phyloP scores from a whole-genome alignment of 1,139 yeast species.

The Candida glucosophila region DNA sequence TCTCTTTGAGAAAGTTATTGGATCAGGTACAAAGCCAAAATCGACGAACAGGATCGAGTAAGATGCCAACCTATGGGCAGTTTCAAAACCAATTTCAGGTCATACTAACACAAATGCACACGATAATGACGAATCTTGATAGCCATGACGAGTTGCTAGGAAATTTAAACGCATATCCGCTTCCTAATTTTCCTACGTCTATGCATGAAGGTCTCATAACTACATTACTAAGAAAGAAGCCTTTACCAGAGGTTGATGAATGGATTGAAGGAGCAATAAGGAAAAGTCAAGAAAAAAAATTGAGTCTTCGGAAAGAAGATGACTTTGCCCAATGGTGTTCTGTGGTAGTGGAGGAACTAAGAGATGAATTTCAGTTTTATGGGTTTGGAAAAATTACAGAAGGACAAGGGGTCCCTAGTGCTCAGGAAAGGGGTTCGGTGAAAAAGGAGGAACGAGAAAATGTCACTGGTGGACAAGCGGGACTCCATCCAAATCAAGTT shows the following conservation, averaged over 20 bases:
- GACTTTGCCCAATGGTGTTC: constrained; percentile 59
- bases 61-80: constrained; percentile 33
- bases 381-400: constrained; percentile 44
- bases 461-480: constrained; percentile 24
- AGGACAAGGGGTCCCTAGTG: no score
- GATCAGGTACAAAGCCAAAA: constrained; percentile 36
- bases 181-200: constrained; percentile 75
- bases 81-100: constrained; percentile 78
- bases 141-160: constrained; percentile 51
- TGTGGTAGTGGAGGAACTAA: constrained; percentile 39
- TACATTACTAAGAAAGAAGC: constrained; percentile 77
- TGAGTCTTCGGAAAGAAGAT: constrained; percentile 31
- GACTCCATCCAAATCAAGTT: constrained; percentile 29
- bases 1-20: constrained; percentile 33
- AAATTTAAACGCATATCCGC: constrained; percentile 71
- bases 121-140: constrained; percentile 62
- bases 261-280: constrained; percentile 63
- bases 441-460: no score
- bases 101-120: constrained; percentile 68
- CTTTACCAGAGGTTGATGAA: constrained; percentile 80
- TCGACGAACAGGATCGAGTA: constrained; percentile 29
- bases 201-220: constrained; percentile 77
- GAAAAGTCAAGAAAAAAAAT: constrained; percentile 11
- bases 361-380: constrained; percentile 51
- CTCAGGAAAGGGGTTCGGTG: no score